Evolutionary conservation across 176 grass and related monocot species (phyloP), one percentile per base, ranked within the genome.

Genomic region (Juncus inflexus): DNA sequence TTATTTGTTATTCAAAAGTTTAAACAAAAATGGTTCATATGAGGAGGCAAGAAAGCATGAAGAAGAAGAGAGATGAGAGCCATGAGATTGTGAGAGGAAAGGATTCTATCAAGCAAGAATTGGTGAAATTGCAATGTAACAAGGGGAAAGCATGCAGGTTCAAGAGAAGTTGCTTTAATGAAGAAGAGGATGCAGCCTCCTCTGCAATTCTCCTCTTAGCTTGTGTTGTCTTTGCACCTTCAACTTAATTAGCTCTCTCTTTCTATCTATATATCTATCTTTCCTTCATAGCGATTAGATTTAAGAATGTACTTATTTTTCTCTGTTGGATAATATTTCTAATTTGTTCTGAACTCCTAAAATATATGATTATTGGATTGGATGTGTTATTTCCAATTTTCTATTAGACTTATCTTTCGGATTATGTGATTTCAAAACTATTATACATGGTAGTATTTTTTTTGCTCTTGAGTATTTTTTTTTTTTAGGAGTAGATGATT

Each of bases 101-200:
- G 2, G 66, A 69, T 69, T 69, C 35, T 15, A 19, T 52, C n/a
- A 69, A 69, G 3, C 51, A 42, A 69, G 36, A 9, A 69, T 9
- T 36, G 35, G 58, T 75, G 76, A 83, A 61, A 80, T 75, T 96
- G 80, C 84, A 76, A 28, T 79, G 84, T 74, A 84, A 66, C 81
- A 92, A 87, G 70, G 89, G 63, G 16, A 90, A 83, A 67, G 81
- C 81, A 16, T 88, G 81, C 76, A 81, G 86, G 76, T 96, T 96
- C 81, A 96, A 96, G 81, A 86, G 84, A 52, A 87, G 73, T 78
- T 81, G 84, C 77, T 96, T 87, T 79, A 96, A 70, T 70, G 79
- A 90, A 60, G 91, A 96, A 63, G 81, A 90, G 0, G 78, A 90
- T 67, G 91, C 55, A 3, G 73, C 79, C 7, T 78, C 84, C 54